Conservation (phyloP, 805 yeast genomes). For the Candida odintsovae region DNA sequence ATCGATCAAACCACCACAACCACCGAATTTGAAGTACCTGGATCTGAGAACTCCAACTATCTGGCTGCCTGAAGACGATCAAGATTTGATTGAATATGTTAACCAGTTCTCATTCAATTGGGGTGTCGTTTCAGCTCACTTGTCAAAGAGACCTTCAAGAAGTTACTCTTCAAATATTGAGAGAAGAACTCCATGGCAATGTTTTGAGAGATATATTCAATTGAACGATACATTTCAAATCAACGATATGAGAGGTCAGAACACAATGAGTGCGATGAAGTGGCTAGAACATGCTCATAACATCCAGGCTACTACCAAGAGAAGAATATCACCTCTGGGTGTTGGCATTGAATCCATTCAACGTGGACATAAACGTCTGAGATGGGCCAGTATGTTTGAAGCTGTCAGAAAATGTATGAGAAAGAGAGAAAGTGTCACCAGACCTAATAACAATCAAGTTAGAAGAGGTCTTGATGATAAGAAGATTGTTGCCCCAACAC, state of each 20-base stretch:
- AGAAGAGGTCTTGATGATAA: constrained; percentile 36
- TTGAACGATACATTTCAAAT: constrained; percentile 84
- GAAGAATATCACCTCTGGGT: constrained; percentile 87
- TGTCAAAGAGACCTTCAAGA: constrained; percentile 59
- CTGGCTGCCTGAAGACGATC: constrained; percentile 95
- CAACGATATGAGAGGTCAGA: constrained; percentile 80
- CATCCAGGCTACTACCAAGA: constrained; percentile 80
- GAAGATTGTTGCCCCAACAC: constrained; percentile 59
- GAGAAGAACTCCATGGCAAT: constrained; percentile 97
- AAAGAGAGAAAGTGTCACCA: constrained; percentile 74
- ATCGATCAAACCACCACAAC: constrained; percentile 77
- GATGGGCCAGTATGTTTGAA: constrained; percentile 98
- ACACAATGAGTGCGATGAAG: constrained; percentile 76
- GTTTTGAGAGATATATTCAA: constrained; percentile 94
- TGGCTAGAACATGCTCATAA: constrained; percentile 92
- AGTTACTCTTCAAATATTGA: constrained; percentile 84
- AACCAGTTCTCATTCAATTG: constrained; percentile 88
- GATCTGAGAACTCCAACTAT: constrained; percentile 86
- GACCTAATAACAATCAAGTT: constrained; percentile 44
- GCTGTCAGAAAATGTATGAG: constrained; percentile 87
- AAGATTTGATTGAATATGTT: constrained; percentile 68
- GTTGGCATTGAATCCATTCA: constrained; percentile 92
- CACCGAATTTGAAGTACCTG: constrained; percentile 78
- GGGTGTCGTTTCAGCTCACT: constrained; percentile 82
- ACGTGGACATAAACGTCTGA: constrained; percentile 81